Evolutionary conservation across 805 yeast genomes (phyloP).

Genomic region (Zygosaccharomyces kombuchaensis): DNA sequence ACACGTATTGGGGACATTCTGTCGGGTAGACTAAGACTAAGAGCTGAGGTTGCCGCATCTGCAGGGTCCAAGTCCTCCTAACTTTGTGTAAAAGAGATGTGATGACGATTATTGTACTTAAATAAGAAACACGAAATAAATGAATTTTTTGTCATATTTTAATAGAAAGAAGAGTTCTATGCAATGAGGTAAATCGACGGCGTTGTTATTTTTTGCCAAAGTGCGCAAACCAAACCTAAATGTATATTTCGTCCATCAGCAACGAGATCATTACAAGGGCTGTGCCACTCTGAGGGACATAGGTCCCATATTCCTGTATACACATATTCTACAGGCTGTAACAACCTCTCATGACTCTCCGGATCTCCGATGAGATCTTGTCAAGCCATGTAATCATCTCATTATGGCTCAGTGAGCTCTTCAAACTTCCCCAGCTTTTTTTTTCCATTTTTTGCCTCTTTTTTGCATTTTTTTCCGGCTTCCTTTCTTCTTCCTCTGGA

Average conservation of each 20-base stretch:
- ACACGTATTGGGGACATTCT: constrained; percentile 59
- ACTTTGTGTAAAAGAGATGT: constrained; percentile 7
- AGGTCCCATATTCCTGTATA: too few species aligned
- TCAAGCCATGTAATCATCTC: not conserved
- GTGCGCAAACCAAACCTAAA: too few species aligned
- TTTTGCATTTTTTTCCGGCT: not conserved
- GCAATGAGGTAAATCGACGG: too few species aligned
- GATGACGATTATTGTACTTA: constrained; percentile 12
- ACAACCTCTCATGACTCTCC: too few species aligned
- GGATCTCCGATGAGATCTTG: not conserved
- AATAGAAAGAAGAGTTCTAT: not conserved
- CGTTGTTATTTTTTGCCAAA: too few species aligned
- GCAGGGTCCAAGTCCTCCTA: constrained; percentile 7
- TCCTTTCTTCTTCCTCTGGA: not conserved
- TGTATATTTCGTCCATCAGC: too few species aligned
- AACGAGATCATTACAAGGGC: too few species aligned
- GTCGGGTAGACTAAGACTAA: constrained; percentile 61
- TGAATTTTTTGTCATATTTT: constrained; percentile 1
- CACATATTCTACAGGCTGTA: too few species aligned
- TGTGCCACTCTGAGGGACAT: too few species aligned
- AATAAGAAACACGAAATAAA: constrained; percentile 6
- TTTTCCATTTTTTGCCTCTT: constrained; percentile 1
- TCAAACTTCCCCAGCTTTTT: not conserved
- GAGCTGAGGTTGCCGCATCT: constrained; percentile 37
- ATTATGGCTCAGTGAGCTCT: too few species aligned